Evolutionary conservation across 2,329 filamentous ascomycete genomes (phyloP).

Genomic region (Phoma sp.): DNA sequence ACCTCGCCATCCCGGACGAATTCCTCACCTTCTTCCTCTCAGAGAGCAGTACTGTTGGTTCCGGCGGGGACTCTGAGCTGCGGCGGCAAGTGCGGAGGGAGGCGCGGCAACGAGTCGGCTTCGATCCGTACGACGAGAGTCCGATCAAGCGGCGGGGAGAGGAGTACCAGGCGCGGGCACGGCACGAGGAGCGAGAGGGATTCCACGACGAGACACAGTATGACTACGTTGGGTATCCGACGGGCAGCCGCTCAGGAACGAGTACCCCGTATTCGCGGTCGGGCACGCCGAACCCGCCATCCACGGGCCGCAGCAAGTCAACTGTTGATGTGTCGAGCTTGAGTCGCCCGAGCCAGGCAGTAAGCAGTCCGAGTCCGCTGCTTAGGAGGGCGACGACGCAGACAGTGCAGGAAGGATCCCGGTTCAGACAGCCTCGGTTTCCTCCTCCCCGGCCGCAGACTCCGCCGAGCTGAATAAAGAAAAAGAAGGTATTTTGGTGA

Average conservation of each 20-base stretch:
- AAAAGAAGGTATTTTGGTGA: no score
- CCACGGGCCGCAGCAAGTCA: neutral
- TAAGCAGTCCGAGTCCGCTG: constrained; percentile 40
- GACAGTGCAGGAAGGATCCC: constrained; percentile 17
- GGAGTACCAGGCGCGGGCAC: constrained; percentile 63
- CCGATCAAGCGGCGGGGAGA: constrained; percentile 71
- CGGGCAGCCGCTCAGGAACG: constrained; percentile 17
- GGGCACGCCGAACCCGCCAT: constrained; percentile 8
- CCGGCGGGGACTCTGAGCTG: constrained; percentile 67
- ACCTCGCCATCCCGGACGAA: constrained; percentile 89
- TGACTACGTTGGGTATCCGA: constrained; percentile 44
- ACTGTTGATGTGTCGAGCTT: neutral
- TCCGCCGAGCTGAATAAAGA: neutral
- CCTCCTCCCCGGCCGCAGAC: constrained; percentile 1
- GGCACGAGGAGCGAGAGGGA: constrained; percentile 21
- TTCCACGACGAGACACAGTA: constrained; percentile 18
- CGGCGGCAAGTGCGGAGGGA: constrained; percentile 67
- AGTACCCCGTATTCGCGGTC: constrained; percentile 26
- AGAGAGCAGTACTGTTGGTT: constrained; percentile 71
- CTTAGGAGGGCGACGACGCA: constrained; percentile 44
- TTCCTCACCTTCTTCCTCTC: constrained; percentile 86
- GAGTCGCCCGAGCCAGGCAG: constrained; percentile 19
- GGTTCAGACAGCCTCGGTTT: constrained; percentile 34
- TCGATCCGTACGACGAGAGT: constrained; percentile 76
- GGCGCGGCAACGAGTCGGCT: constrained; percentile 69